Base-by-base conservation (phyloP, 1,284 basidiomycete species). In the Ustilago cynodontis region DNA sequence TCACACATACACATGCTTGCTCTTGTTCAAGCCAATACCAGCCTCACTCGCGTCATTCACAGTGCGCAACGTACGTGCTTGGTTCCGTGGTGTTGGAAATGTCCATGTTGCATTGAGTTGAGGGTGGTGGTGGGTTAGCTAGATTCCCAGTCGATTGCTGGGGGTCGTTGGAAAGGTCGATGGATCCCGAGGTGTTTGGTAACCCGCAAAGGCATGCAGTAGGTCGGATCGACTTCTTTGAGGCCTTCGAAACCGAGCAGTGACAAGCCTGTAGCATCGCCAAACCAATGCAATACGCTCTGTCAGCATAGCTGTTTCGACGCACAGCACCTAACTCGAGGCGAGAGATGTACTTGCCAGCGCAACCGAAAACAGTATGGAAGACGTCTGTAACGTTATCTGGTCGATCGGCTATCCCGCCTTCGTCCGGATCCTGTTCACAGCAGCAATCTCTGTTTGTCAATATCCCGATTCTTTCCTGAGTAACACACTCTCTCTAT, bases 321-420 rank as follows among this genome's bases (percentile, higher is more conserved):
- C 18, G 7, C 22, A 49, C 10, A 49, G 22, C 20, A 8, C 3
- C 31, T 24, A 26, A 6, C 8, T 47, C 8, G 20, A 24, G 55
- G 29, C 6, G 35, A 13, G 5, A 29, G 7, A 33, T n/a, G 52
- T 20, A 87, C 89, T 63, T 66, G 93, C 94, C 94, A 62, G 95
- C 95, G 3, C 98, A 88, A 0, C 96, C 97, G 82, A 99, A 99
- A 9, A 90, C 86, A 0, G 96, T 99, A 85, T 99, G 96, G 87
- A 98, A 99, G 13, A 99, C 95, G 82, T 99, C 96, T 1, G 92
- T 91, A 89, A 95, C 92, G 85, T 99, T 92, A 1, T 93, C 95
- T 1, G 94, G 94, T 56, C 96, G 88, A 86, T 99, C 97, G 0
- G 95, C 93, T 35, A 99, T 97, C 0, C 96, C 97, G 1, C 97